Percentiles rank a stretch among this genome's conserved stretches.
These are phyloP conservation scores for Coelastrella sp. DNA, from an alignment of 139 green algal species.

Conservation along the genomic window DNA sequence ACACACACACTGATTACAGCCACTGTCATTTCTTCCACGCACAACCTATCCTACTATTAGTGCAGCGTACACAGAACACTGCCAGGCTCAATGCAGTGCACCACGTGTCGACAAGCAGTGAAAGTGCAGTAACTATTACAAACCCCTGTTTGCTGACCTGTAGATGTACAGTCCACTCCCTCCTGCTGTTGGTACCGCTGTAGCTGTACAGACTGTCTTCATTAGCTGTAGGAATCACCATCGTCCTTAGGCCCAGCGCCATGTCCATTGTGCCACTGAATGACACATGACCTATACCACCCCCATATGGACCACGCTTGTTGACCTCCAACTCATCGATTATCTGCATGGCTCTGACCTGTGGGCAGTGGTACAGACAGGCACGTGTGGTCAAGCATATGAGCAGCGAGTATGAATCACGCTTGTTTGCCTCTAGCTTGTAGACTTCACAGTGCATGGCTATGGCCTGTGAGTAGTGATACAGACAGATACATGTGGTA, in stretches of 20 bases:
- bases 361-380: neutral
- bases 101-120: neutral
- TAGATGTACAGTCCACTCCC: constrained; percentile 95
- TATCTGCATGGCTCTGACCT: constrained; percentile 98
- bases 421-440: too few relatives aligned
- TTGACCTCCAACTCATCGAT: constrained; percentile 97
- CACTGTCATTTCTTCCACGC: too few relatives aligned
- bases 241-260: constrained; percentile 97
- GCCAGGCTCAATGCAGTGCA: too few relatives aligned
- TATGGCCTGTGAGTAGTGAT: too few relatives aligned
- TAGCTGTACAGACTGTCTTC: constrained; percentile 64
- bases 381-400: too few relatives aligned
- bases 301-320: constrained; percentile 93
- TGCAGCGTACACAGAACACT: too few relatives aligned
- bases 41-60: too few relatives aligned
- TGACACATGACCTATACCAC: constrained; percentile 93
- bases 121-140: neutral
- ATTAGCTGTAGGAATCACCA: constrained; percentile 92
- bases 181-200: constrained; percentile 45
- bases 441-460: too few relatives aligned
- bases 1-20: too few relatives aligned
- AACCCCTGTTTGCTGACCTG: constrained; percentile 78
- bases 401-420: too few relatives aligned
- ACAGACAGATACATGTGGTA: too few relatives aligned
- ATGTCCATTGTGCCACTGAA: constrained; percentile 97